Evolutionary conservation across 257 asterid species (phyloP).

Genomic region (Scutellaria barbata): DNA sequence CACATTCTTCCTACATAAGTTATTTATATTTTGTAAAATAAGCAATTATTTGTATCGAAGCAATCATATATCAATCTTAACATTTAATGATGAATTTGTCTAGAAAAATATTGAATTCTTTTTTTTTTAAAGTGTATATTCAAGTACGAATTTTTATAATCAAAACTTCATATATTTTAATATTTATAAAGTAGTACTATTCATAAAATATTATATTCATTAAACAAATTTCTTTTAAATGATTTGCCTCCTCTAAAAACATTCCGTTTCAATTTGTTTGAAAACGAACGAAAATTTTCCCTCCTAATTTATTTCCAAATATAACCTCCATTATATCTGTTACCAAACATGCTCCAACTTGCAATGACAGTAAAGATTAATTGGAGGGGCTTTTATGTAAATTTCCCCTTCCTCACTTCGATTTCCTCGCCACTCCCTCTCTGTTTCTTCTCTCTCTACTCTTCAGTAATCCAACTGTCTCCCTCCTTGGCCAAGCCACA

Average conservation of each 20-base stretch:
- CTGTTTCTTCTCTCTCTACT: constrained; percentile 18
- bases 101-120: too few relatives aligned
- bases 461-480: constrained; percentile 40
- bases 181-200: too few relatives aligned
- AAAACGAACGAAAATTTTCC: not conserved
- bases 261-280: not conserved
- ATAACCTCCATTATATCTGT: not conserved
- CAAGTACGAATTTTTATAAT: too few relatives aligned
- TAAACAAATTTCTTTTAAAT: too few relatives aligned
- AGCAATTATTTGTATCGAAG: too few relatives aligned
- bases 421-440: constrained; percentile 34
- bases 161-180: too few relatives aligned
- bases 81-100: too few relatives aligned
- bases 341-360: constrained; percentile 18
- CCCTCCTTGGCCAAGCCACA: constrained; percentile 21
- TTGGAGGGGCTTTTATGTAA: constrained; percentile 33
- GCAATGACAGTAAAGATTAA: constrained; percentile 4
- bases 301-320: not conserved
- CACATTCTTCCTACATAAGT: too few relatives aligned
- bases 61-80: too few relatives aligned
- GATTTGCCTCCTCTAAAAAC: not conserved
- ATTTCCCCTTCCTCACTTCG: constrained; percentile 31
- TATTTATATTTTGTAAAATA: too few relatives aligned
- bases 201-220: too few relatives aligned
- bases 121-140: too few relatives aligned